phyloP scores from a whole-genome alignment of 2,329 filamentous ascomycete species.

The Diaporthe citriasiana region DNA sequence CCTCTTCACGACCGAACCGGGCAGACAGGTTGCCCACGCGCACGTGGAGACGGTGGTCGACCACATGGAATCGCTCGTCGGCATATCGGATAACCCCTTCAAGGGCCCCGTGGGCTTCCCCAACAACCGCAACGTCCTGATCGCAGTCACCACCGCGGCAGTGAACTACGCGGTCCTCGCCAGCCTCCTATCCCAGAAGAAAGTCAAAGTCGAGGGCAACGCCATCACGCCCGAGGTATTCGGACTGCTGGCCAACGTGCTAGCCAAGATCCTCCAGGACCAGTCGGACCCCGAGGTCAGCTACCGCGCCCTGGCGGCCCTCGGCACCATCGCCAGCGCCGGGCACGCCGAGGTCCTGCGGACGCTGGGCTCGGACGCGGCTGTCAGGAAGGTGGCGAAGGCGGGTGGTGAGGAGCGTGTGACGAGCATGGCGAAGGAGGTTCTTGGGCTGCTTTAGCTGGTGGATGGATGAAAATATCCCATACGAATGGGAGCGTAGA shows the following conservation, averaged over 20 bases:
- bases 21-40: slow-evolving; percentile 75
- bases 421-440: slow-evolving; percentile 61
- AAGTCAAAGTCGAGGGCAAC: slow-evolving; percentile 51
- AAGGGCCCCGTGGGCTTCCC: slow-evolving; percentile 62
- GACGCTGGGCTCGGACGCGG: slow-evolving; percentile 57
- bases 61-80: slow-evolving; percentile 74
- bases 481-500: background rate
- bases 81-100: slow-evolving; percentile 60
- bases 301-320: slow-evolving; percentile 84
- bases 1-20: slow-evolving; percentile 81
- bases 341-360: slow-evolving; percentile 62
- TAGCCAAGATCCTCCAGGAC: slow-evolving; percentile 73
- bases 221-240: slow-evolving; percentile 58
- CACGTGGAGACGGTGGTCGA: slow-evolving; percentile 70
- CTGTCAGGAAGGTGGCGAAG: slow-evolving; percentile 56
- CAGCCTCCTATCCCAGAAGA: slow-evolving; percentile 59
- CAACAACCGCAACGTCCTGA: slow-evolving; percentile 82
- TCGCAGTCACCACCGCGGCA: slow-evolving; percentile 84
- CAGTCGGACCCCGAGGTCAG: slow-evolving; percentile 85
- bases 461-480: background rate
- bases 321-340: slow-evolving; percentile 81
- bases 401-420: slow-evolving; percentile 63
- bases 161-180: slow-evolving; percentile 89
- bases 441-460: slow-evolving; percentile 55
- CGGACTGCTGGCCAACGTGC: slow-evolving; percentile 63